A percentile compares a stretch with the other conserved stretches of the same genome.
These are phyloP conservation scores for Phaseolus lunatus DNA, from an alignment of 306 rosid genomes.

Conservation along the genomic window DNA sequence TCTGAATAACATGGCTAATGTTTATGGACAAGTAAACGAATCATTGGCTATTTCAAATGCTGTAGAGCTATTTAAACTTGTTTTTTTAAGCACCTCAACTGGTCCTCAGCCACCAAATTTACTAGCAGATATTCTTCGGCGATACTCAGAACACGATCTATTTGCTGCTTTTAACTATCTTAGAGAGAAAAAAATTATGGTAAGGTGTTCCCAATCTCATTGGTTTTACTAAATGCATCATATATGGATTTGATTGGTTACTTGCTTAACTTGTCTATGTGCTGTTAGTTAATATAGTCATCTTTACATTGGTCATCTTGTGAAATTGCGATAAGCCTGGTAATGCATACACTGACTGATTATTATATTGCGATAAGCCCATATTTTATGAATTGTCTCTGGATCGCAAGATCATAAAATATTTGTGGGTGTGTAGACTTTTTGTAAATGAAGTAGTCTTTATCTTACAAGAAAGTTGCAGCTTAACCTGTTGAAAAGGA, in stretches of 20 bases:
- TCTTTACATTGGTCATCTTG: slow-evolving; percentile 20
- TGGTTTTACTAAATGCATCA: slow-evolving; percentile 27
- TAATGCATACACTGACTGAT: not conserved
- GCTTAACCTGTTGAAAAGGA: slow-evolving; percentile 3
- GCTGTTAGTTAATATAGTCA: slow-evolving; percentile 31
- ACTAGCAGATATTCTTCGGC: slow-evolving; percentile 80
- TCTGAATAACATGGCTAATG: slow-evolving; percentile 60
- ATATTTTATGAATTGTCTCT: slow-evolving; percentile 14
- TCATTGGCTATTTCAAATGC: slow-evolving; percentile 95
- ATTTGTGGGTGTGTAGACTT: not conserved
- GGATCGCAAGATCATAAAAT: slow-evolving; percentile 13
- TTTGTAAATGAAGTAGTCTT: not conserved
- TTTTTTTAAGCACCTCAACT: slow-evolving; percentile 81
- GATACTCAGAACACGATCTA: slow-evolving; percentile 92
- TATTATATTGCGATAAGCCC: slow-evolving; percentile 28
- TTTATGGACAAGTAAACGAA: slow-evolving; percentile 65
- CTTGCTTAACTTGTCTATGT: slow-evolving; percentile 29
- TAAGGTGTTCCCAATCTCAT: slow-evolving; percentile 49
- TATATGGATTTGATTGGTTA: slow-evolving; percentile 26
- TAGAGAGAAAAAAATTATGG: slow-evolving; percentile 83
- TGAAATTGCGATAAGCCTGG: not conserved
- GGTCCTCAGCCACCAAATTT: slow-evolving; percentile 71
- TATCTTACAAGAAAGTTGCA: not conserved
- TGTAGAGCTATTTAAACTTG: slow-evolving; percentile 96
- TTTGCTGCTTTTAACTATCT: slow-evolving; percentile 95